Evolutionary conservation across 208 protist genomes (phyloP).

Genomic region (Wallacemonas sp.): DNA sequence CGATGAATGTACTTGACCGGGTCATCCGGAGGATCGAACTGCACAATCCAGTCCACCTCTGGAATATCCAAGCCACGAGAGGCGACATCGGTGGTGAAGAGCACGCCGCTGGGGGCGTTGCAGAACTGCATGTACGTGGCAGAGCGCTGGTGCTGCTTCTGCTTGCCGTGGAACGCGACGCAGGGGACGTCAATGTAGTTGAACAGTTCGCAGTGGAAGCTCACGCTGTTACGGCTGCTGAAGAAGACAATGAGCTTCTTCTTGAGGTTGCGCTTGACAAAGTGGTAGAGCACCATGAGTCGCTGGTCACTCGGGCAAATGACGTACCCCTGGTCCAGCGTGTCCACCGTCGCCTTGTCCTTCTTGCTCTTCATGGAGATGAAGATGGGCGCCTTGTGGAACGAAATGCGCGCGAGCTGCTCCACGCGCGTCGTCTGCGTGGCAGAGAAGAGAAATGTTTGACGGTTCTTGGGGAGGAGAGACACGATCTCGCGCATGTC

Average conservation of each 20-base stretch:
- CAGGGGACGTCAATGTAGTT: conserved; percentile 99
- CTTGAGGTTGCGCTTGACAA: conserved; percentile 98
- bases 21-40: conserved; percentile 99
- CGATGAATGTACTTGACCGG: conserved; percentile 99
- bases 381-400: conserved; percentile 94
- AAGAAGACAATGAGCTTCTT: conserved; percentile 99
- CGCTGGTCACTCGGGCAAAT: conserved; percentile 94
- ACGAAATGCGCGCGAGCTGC: conserved; percentile 95
- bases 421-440: conserved; percentile 99
- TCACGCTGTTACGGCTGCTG: conserved; percentile 97
- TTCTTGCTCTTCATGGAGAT: conserved; percentile 95
- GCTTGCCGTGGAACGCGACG: conserved; percentile 98
- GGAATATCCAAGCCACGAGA: conserved; percentile 99
- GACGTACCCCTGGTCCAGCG: conserved; percentile 98
- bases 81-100: conserved; percentile 99
- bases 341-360: conserved; percentile 93
- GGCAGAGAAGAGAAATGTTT: conserved; percentile 99
- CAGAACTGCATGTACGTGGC: conserved; percentile 99
- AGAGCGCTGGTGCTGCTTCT: conserved; percentile 99
- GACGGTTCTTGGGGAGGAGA: conserved; percentile 95
- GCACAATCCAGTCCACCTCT: conserved; percentile 99
- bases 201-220: conserved; percentile 99
- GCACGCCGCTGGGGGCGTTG: conserved; percentile 97
- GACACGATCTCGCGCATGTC: conserved; percentile 99
- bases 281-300: conserved; percentile 98